Evolutionary conservation across 805 yeast genomes (phyloP).

Genomic region (Zygoascus flipseniorum): DNA sequence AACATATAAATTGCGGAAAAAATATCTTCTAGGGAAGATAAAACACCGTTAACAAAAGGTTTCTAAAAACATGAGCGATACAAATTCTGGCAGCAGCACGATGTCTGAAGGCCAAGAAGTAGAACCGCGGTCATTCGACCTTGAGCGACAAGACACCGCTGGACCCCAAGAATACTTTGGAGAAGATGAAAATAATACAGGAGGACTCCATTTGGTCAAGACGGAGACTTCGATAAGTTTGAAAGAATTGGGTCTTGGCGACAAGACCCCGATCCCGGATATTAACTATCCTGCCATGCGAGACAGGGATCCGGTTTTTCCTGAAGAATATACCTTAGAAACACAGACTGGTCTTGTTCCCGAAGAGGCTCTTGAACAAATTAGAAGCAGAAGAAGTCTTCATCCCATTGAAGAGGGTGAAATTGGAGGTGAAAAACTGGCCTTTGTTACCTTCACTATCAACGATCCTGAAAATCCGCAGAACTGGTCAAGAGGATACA

Average conservation of each 20-base stretch:
- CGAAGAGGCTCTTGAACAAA: slow-evolving; percentile 54
- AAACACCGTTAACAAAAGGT: too few species aligned
- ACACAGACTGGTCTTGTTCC: slow-evolving; percentile 86
- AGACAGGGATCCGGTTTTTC: slow-evolving; percentile 46
- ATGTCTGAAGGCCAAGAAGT: not conserved
- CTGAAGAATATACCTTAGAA: slow-evolving; percentile 86
- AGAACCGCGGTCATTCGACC: not conserved
- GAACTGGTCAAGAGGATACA: slow-evolving; percentile 54
- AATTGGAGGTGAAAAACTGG: slow-evolving; percentile 1
- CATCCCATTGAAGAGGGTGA: not conserved
- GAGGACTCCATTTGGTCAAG: not conserved
- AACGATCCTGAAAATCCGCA: slow-evolving; percentile 87
- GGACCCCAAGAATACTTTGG: not conserved
- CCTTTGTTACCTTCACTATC: slow-evolving; percentile 68
- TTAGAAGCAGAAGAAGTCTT: slow-evolving; percentile 54
- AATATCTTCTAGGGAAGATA: too few species aligned
- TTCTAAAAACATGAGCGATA: not conserved
- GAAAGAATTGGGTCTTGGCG: slow-evolving; percentile 50
- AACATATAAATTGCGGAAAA: too few species aligned
- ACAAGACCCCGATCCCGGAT: slow-evolving; percentile 41
- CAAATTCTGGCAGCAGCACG: not conserved
- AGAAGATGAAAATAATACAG: not conserved
- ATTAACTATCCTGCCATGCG: slow-evolving; percentile 41
- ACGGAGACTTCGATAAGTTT: slow-evolving; percentile 70
- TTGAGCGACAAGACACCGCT: not conserved